Evolutionary conservation across 768 basidiomycete genomes (phyloP), one percentile per base, ranked within the genome.

Genomic region (Pulveroboletus ravenelii): DNA sequence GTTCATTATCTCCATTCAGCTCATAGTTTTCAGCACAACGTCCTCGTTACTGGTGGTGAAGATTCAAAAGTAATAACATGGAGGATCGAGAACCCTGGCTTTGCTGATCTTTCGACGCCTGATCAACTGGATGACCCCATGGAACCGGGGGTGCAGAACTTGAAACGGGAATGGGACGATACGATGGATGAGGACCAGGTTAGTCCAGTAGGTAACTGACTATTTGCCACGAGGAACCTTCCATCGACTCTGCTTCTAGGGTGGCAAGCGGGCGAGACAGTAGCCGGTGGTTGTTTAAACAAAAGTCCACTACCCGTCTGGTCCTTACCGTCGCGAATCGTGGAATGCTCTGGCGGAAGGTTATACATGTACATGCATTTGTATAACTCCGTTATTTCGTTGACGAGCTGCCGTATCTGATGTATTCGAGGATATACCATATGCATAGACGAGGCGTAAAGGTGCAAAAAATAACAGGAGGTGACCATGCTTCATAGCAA

Each of bases 41-140:
- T 74, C 17, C 56, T 79, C 12, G 59, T 78, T 17, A 78, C 78
- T 3, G 78, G 78, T 2, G 78, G 78, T 2, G 78, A 80, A 70
- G 78, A 80, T 50, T 63, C 68, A 9, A 76, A 72, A 53, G 68
- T 80, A 49, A 68, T 71, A 23, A 50, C 74, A 14, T 80, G 78
- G 78, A 60, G 51, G 35, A 57, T 55, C 18, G 51, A 67, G 30
- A 36, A 51, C 12, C 48, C 48, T 1, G n/a, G 10, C 30, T 6
- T 29, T 6, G 15, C 17, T 15, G 47, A 30, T 46, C 12, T 12
- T 18, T 38, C 17, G 12, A 43, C 4, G 10, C 34, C 25, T 14
- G 40, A 51, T 41, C 48, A 45, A n/a, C 36, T 34, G 42, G 58
- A 53, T 29, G 47, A 51, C 17, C 20, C 40, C 15, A 56, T 61